A percentile compares a stretch with the other conserved stretches of the same genome.
Evolutionary conservation across 2,329 filamentous ascomycete genomes (phyloP).

Genomic region (Pseudopithomyces chartarum): DNA sequence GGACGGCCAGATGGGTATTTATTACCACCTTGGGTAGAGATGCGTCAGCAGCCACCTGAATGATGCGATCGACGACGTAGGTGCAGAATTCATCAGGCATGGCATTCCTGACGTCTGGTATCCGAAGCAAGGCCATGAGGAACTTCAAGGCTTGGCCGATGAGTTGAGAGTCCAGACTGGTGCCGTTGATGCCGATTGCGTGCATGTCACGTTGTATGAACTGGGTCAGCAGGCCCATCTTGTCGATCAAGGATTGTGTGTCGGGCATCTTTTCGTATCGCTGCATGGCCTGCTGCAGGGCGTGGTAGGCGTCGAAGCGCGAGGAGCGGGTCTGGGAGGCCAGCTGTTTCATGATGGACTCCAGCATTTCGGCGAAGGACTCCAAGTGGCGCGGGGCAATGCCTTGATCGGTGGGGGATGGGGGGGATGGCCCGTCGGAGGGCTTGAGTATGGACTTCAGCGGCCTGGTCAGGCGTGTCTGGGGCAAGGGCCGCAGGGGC

Average conservation of each 20-base stretch:
- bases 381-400: constrained; percentile 55
- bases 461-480: constrained; percentile 59
- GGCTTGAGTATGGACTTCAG: constrained; percentile 84
- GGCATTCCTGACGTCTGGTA: constrained; percentile 69
- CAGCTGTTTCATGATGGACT: constrained; percentile 82
- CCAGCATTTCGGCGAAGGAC: constrained; percentile 78
- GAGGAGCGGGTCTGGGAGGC: constrained; percentile 73
- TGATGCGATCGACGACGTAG: constrained; percentile 81
- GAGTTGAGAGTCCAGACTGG: constrained; percentile 68
- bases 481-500: constrained; percentile 54
- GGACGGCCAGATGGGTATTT: constrained; percentile 78
- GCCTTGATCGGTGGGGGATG: constrained; percentile 44
- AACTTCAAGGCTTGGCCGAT: constrained; percentile 79
- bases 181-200: constrained; percentile 61
- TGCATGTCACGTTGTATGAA: constrained; percentile 84
- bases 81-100: constrained; percentile 78
- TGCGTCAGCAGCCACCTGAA: constrained; percentile 72
- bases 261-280: constrained; percentile 78
- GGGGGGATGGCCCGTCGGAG: constrained; percentile 49
- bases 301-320: constrained; percentile 84
- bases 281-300: constrained; percentile 75
- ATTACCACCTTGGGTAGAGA: constrained; percentile 75
- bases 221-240: constrained; percentile 76
- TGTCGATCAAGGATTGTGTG: constrained; percentile 58
- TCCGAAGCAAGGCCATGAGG: constrained; percentile 76